Conservation (phyloP, 129 eudicot genomes). For the Centrapalus pauciflorus region DNA sequence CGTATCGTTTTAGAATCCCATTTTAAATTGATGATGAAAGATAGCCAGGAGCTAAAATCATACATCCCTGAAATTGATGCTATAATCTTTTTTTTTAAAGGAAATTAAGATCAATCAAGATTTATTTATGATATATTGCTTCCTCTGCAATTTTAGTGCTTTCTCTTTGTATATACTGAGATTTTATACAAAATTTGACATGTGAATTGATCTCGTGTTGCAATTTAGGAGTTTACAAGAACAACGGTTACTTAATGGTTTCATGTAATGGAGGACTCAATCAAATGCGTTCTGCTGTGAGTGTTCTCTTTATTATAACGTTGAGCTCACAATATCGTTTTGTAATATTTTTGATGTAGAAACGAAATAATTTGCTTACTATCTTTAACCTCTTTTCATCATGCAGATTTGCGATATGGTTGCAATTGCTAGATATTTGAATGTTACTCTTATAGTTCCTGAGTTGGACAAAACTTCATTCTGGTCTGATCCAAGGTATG, state of each 20-base stretch:
- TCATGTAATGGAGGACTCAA: slow-evolving; percentile 99
- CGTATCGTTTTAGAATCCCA: too few species aligned
- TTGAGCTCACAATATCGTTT: neutral
- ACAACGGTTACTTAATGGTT: slow-evolving; percentile 91
- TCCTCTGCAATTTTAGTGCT: neutral
- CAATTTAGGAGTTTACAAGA: slow-evolving; percentile 83
- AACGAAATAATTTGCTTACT: neutral
- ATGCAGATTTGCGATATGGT: slow-evolving; percentile 98
- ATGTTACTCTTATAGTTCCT: slow-evolving; percentile 93
- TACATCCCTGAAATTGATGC: too few species aligned
- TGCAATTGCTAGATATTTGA: slow-evolving; percentile 87
- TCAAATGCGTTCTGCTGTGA: slow-evolving; percentile 98
- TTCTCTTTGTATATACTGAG: neutral
- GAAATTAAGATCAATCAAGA: neutral
- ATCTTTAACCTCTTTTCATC: neutral
- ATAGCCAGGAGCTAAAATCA: too few species aligned
- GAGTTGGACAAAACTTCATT: slow-evolving; percentile 95
- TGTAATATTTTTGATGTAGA: neutral
- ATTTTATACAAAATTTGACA: neutral
- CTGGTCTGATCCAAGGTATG: slow-evolving; percentile 97
- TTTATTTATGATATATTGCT: neutral
- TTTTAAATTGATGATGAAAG: too few species aligned
- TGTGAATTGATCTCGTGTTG: slow-evolving; percentile 9
- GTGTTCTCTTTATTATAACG: slow-evolving; percentile 19
- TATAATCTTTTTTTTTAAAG: neutral